These are phyloP conservation scores for Claviceps pusilla DNA, from an alignment of 2,329 filamentous ascomycete genomes.

Conservation along the genomic window DNA sequence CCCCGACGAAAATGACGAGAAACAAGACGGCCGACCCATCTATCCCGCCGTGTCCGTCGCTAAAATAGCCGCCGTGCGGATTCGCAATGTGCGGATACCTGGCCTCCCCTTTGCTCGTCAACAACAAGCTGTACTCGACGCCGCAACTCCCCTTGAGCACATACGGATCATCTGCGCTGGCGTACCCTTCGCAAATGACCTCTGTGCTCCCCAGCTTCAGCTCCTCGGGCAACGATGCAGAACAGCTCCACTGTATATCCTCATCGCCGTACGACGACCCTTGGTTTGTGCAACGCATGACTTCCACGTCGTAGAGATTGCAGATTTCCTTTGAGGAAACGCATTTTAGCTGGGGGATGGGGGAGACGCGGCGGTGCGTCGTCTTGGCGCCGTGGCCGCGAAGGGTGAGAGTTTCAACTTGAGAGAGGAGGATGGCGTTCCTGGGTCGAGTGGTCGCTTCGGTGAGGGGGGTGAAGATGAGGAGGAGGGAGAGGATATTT, in stretches of 20 bases:
- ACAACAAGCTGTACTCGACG: slow-evolving; percentile 68
- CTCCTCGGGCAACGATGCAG: slow-evolving; percentile 43
- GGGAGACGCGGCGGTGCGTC: slow-evolving; percentile 55
- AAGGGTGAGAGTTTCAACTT: slow-evolving; percentile 65
- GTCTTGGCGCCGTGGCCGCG: slow-evolving; percentile 50
- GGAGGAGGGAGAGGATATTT: slow-evolving; percentile 8
- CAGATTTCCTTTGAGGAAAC: slow-evolving; percentile 50
- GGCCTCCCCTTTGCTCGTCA: slow-evolving; percentile 63
- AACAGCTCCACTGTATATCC: slow-evolving; percentile 86
- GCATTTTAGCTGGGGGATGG: slow-evolving; percentile 70
- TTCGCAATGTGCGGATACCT: slow-evolving; percentile 45
- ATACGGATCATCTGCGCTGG: slow-evolving; percentile 59
- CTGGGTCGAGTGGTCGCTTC: slow-evolving; percentile 21
- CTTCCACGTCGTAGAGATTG: slow-evolving; percentile 56
- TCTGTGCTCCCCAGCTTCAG: slow-evolving; percentile 69
- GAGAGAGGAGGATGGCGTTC: slow-evolving; percentile 41
- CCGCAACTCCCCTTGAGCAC: slow-evolving; percentile 87
- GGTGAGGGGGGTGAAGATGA: slow-evolving; percentile 14
- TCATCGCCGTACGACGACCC: slow-evolving; percentile 64
- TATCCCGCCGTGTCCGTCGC: slow-evolving; percentile 15
- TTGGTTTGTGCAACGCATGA: slow-evolving; percentile 81
- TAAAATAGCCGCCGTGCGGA: slow-evolving; percentile 21
- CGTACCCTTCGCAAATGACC: slow-evolving; percentile 84
- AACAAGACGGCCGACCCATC: slow-evolving; percentile 36
- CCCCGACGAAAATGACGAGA: slow-evolving; percentile 42